Conservation (phyloP, 2,329 filamentous ascomycete species). For the Trichoderma koningiopsis region DNA sequence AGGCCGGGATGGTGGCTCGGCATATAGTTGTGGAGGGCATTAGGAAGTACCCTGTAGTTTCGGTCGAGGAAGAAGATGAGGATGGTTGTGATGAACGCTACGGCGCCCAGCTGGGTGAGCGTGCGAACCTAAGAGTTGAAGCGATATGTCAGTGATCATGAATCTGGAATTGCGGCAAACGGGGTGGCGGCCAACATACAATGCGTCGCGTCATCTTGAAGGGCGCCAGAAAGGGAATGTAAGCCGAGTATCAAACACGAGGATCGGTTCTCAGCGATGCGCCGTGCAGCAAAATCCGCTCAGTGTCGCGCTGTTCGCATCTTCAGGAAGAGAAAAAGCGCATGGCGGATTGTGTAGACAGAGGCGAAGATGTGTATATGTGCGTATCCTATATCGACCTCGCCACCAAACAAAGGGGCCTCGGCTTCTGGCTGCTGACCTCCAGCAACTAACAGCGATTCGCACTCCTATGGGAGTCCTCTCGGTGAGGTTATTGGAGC, state of each 20-base stretch:
- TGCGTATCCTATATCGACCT: neutral
- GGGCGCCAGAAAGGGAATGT: neutral
- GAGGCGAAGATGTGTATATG: neutral
- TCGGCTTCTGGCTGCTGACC: neutral
- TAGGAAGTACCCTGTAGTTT: constrained; percentile 83
- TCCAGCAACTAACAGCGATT: neutral
- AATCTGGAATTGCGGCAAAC: neutral
- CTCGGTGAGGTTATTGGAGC: neutral
- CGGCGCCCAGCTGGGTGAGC: constrained; percentile 71
- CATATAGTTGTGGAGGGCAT: constrained; percentile 82
- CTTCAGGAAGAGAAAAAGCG: constrained; percentile 12
- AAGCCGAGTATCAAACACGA: neutral
- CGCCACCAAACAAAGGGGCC: neutral
- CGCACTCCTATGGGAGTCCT: neutral
- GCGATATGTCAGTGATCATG: constrained; percentile 4
- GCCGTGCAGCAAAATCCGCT: constrained; percentile 20
- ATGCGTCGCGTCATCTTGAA: constrained; percentile 44
- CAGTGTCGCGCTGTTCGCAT: constrained; percentile 23
- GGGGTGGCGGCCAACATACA: constrained; percentile 32
- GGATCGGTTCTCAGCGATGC: constrained; percentile 6
- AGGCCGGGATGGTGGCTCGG: constrained; percentile 82
- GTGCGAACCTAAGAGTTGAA: constrained; percentile 59
- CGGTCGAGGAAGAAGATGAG: constrained; percentile 82
- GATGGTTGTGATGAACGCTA: constrained; percentile 67
- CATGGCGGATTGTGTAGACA: neutral